Base-by-base conservation (phyloP, 2,329 filamentous ascomycete species). In the Huntiella decipiens region DNA sequence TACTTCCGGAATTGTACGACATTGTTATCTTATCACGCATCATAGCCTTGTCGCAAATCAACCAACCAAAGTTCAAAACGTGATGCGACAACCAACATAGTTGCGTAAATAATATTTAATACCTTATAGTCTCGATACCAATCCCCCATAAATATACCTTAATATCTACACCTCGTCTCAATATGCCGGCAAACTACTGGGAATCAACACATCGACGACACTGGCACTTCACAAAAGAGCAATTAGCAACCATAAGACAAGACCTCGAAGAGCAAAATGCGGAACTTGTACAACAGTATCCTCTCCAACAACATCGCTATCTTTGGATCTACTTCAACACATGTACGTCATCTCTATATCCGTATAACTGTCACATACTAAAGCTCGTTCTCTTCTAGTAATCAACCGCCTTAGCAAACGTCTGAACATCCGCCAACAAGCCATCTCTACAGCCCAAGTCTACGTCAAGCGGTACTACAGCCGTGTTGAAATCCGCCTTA, bases 171-270 rank as follows among this genome's bases (percentile, higher is more conserved):
- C n/a, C 13, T 6, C 10, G 5, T 12, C 12, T 13, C 44, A 41
- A 49, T 45, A 95, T 95, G 88, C 84, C 88, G 32, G 83, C 87
- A 58, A 95, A 88, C 63, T 98, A 88, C 66, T 98, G 87, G 87
- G 81, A 85, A 52, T 96, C 91, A 46, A 91, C 85, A 19, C 91
- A 98, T 64, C 75, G 80, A 54, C 80, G 77, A 54, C 75, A 82
- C 65, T 98, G 91, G 91, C 81, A 84, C 47, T 94, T 93, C 62
- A 79, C 83, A 40, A 81, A 84, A 56, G 77, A 85, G 51, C 77
- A 87, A 58, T 71, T 98, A 45, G 73, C 75, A 11, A 70, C 79
- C 44, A 74, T 82, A 59, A 79, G 88, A 47, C 74, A 79, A 57
- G 75, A 76, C 55, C 74, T 94, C 38, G 81, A 83, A 56, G 79